Evolutionary conservation across 2,329 filamentous ascomycete species (phyloP).

Genomic region (Cladophialophora psammophila): DNA sequence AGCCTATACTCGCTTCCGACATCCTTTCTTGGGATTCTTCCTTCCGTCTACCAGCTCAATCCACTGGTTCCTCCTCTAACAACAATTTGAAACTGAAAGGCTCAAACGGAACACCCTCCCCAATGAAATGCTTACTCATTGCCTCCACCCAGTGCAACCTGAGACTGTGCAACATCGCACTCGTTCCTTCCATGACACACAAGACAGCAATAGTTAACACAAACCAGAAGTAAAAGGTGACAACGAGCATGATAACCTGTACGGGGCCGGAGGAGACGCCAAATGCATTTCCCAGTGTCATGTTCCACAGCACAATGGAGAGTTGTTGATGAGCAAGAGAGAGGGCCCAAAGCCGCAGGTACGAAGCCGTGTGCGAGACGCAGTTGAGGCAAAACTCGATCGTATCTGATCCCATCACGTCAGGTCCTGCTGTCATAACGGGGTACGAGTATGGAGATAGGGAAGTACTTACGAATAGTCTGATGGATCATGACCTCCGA

Average conservation of each 20-base stretch:
- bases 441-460: neutral
- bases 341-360: slow-evolving; percentile 96
- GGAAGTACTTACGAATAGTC: slow-evolving; percentile 78
- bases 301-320: slow-evolving; percentile 92
- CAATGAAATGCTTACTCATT: slow-evolving; percentile 97
- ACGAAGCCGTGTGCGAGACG: slow-evolving; percentile 97
- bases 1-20: neutral
- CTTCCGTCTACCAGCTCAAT: slow-evolving; percentile 42
- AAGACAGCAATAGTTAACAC: slow-evolving; percentile 79
- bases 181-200: slow-evolving; percentile 94
- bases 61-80: slow-evolving; percentile 76
- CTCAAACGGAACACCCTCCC: slow-evolving; percentile 83
- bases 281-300: slow-evolving; percentile 87
- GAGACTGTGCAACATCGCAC: slow-evolving; percentile 91
- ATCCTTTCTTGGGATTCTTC: neutral
- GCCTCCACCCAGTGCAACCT: slow-evolving; percentile 96
- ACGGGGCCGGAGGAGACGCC: slow-evolving; percentile 63
- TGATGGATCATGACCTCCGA: slow-evolving; percentile 98
- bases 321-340: slow-evolving; percentile 98
- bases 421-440: neutral
- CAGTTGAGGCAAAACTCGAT: slow-evolving; percentile 96
- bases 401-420: slow-evolving; percentile 27
- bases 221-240: slow-evolving; percentile 90
- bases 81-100: slow-evolving; percentile 87
- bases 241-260: slow-evolving; percentile 81